Evolutionary conservation across 1,139 yeast species (phyloP), one percentile per base, ranked within the genome.

Genomic region (Hyphopichia fennica): DNA sequence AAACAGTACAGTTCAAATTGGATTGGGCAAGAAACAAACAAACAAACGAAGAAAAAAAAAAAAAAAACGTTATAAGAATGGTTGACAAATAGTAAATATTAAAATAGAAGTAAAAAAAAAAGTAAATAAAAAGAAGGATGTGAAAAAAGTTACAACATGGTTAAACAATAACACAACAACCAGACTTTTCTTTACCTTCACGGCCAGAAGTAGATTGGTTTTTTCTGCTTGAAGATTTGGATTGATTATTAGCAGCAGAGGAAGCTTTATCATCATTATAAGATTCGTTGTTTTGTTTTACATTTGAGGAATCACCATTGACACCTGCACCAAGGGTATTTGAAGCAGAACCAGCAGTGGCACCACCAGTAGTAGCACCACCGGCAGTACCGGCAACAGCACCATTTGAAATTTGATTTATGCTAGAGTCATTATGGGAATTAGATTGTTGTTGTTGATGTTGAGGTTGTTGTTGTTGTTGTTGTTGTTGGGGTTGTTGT

Each of bases 141-240:
- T 18, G 27, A 30, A 17, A 19, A 32, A 34, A 33, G 3, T 18
- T 9, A 18, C n/a, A 10, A 37, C 9, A 30, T 15, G 15, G 15
- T 51, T 62, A 72, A 38, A 66, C 72, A 55, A 73, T 70, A 11
- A 68, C 72, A 60, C 79, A 73, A 53, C 79, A 73, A 8, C 78
- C 78, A 15, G 67, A 52, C 54, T 68, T 69, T 44, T 68, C 71
- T 53, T 73, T 69, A 13, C 57, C 44, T 44, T 56, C 64, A 38
- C 5, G 20, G 8, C 17, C 35, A 32, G 45, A 47, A 43, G 57
- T 52, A 39, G 57, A 43, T 42, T 49, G 56, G 23, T 22, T 25
- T 11, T 25, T 25, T 25, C 28, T 25, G 9, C 20, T 31, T 17
- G 19, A 16, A 16, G 20, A 5, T 47, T 37, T 52, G 45, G 39